Evolutionary conservation across 2,329 filamentous ascomycete species (phyloP).

Genomic region (Cladobotryum protrusum): DNA sequence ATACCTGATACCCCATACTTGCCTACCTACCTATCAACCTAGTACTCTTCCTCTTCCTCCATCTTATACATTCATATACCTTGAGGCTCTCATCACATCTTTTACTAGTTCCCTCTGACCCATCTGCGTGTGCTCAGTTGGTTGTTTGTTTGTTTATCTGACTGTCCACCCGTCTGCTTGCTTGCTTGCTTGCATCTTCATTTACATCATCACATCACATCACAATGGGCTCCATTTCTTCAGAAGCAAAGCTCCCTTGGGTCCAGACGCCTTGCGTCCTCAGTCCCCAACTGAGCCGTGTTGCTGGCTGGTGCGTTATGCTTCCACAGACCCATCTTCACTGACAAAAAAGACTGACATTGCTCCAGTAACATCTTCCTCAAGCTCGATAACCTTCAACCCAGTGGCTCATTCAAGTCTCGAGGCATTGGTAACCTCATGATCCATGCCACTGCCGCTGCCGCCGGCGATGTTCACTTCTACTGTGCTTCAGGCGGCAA

Average conservation of each 20-base stretch:
- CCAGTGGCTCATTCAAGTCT: conserved; percentile 81
- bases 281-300: conserved; percentile 59
- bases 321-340: conserved; percentile 9
- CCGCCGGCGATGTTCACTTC: conserved; percentile 52
- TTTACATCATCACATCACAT: neutral
- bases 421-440: conserved; percentile 69
- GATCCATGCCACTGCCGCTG: conserved; percentile 30
- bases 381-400: conserved; percentile 80
- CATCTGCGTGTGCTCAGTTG: too few species aligned
- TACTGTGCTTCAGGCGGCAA: conserved; percentile 79
- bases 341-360: conserved; percentile 8
- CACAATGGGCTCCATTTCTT: conserved; percentile 36
- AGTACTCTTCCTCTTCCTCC: too few species aligned
- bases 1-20: neutral
- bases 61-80: too few species aligned
- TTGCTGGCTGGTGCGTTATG: conserved; percentile 60
- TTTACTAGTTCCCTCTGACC: too few species aligned
- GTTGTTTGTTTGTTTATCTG: neutral
- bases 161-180: neutral
- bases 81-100: too few species aligned
- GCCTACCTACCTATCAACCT: neutral
- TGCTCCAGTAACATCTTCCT: conserved; percentile 64
- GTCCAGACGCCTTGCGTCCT: conserved; percentile 65
- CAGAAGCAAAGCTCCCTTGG: conserved; percentile 51
- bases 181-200: neutral